Conservation (phyloP, 768 basidiomycete genomes). For the Boletus huronensis region DNA sequence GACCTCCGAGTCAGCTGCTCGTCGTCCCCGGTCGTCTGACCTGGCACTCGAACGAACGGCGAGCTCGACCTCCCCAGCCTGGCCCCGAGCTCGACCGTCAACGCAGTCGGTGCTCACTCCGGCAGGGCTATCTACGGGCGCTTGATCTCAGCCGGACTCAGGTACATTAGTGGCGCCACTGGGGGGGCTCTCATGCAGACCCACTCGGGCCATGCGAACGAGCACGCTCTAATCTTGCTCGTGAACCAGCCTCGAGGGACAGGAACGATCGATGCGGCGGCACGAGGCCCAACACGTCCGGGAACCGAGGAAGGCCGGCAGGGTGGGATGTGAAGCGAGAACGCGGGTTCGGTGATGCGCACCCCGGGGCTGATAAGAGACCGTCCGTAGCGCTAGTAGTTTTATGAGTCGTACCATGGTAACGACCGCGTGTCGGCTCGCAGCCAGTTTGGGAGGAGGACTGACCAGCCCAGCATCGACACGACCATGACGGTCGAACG, state of each 20-base stretch:
- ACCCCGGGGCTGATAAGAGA: background rate
- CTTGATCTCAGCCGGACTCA: background rate
- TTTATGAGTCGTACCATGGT: too few species aligned
- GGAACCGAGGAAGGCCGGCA: background rate
- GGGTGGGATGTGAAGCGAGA: background rate
- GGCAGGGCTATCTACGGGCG: background rate
- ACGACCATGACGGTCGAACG: too few species aligned
- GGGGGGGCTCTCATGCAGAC: background rate
- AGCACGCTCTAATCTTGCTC: background rate
- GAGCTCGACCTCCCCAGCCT: too few species aligned
- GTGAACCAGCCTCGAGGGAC: background rate
- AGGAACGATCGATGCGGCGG: conserved; percentile 20
- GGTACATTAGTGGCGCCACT: conserved; percentile 17
- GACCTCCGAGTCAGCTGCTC: too few species aligned
- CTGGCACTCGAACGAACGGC: too few species aligned
- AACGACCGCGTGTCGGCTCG: too few species aligned
- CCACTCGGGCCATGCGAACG: background rate
- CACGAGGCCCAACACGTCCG: conserved; percentile 3
- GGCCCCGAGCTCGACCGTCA: too few species aligned
- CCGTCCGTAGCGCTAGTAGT: too few species aligned
- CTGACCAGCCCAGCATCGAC: too few species aligned
- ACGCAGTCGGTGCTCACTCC: background rate
- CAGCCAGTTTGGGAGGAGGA: too few species aligned
- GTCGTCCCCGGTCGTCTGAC: too few species aligned
- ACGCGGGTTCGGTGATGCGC: background rate